Conservation (phyloP, 2,329 filamentous ascomycete genomes). For the Xenoacremonium recifei region DNA sequence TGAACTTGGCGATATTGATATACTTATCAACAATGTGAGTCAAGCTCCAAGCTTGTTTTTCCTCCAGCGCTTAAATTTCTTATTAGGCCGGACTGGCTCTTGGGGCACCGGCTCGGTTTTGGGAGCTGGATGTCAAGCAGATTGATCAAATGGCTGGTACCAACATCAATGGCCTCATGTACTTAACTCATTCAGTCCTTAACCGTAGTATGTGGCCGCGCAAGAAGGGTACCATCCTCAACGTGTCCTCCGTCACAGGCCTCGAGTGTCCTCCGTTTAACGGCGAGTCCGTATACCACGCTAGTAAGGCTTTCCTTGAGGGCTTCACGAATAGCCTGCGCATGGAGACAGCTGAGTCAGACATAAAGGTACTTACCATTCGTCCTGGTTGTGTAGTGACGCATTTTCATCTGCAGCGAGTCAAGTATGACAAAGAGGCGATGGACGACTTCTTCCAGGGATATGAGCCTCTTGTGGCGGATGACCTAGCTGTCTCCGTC, state of each 20-base stretch:
- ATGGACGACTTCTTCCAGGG: conserved; percentile 12
- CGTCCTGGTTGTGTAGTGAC: conserved; percentile 12
- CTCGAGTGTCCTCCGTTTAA: no score
- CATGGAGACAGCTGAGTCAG: conserved; percentile 1
- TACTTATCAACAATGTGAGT: conserved; percentile 14
- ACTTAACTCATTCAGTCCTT: no score
- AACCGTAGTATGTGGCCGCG: no score
- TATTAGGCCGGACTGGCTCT: conserved; percentile 4
- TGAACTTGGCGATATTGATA: conserved; percentile 10
- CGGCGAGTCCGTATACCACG: no score
- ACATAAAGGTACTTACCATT: conserved; percentile 10
- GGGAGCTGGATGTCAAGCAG: no score
- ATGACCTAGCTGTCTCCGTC: conserved; percentile 8
- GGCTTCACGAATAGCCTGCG: no score
- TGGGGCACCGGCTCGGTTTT: no score
- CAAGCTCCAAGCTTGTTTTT: conserved; percentile 4
- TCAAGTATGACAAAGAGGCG: conserved; percentile 6
- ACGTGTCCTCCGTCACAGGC: no score
- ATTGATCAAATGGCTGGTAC: no score
- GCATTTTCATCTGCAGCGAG: conserved; percentile 12
- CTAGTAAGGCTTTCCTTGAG: no score
- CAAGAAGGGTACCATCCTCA: no score
- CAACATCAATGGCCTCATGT: no score
- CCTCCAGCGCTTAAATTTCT: conserved; percentile 9
- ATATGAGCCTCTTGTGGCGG: conserved; percentile 6